Evolutionary conservation across 352 stramenopile species (phyloP), one percentile per base, ranked within the genome.

Genomic region (Pythium angustatum): DNA sequence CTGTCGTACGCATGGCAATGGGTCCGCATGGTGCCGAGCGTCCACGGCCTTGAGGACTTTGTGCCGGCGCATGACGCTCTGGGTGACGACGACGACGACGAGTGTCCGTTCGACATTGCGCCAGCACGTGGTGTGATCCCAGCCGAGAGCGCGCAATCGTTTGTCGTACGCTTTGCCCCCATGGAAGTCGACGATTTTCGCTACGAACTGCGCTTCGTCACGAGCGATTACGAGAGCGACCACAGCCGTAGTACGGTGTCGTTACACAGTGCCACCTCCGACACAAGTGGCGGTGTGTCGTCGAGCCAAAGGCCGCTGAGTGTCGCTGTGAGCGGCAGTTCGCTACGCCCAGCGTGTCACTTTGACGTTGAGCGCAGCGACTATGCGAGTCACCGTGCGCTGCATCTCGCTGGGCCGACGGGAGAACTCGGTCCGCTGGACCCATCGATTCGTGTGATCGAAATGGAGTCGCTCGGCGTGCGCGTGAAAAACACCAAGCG

Each of bases 321-420:
- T 17, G 58, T 98, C 17, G 59, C 78, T 27, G 75, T 98, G 3
- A 73, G 65, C 2, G 94, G 92, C 27, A 72, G 66, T 26, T 95
- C 92, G 4, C 75, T 93, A 14, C 77, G 94, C 31, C 94, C 94
- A 14, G 83, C 97, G 5, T 98, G 90, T 28, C 94, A 98, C 68
- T 96, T 98, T 50, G 95, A 98, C 26, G 76, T 98, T 3, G 76
- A 96, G 45, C 75, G 73, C 11, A 96, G 85, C 31, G 88, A 98
- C 44, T 98, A 98, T 41, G 63, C 96, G 0, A 71, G 82, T 52
- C 78, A 83, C 22, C 76, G 94, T 38, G 72, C 76, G 0, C 76
- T 79, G 1, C 71, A 91, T 10, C 69, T 97, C 28, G 58, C 73
- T 11, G 96, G 96, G 17, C 90, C 96, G 31, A 75, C 79, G 10